Evolutionary conservation across 1,284 basidiomycete genomes (phyloP), one percentile per base, ranked within the genome.

Genomic region (Cystobasidium sp.): DNA sequence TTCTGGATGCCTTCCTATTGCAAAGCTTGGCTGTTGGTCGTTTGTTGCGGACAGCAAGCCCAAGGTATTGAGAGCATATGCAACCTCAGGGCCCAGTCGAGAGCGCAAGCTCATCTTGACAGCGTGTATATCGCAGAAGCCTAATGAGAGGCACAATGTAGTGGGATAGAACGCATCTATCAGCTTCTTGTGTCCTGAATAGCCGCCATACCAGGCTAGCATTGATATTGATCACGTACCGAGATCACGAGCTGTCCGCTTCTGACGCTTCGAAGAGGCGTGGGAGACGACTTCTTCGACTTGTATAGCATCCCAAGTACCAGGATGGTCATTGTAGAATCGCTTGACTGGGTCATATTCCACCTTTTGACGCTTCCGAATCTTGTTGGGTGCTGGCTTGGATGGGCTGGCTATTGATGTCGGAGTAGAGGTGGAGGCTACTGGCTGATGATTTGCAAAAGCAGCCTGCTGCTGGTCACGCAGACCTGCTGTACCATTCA

Each of bases 41-140:
- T 39, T 81, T 78, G 22, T 63, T 22, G 68, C 89, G 3, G 91
- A 90, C 70, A 99, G 84, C 80, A 97, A 85, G n/a, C 90, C 89
- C 77, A 98, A 86, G 1, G 92, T 92, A 37, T 94, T 94, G 78
- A 99, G 84, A 4, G 91, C 93, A 81, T 96, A 98, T 3, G 93
- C 89, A 55, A 97, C 84, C 81, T 99, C 95, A 55, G 87, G 86
- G 3, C 90, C 87, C 52, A 98, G 83, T 49, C 95, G 86, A 46
- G 92, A 96, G 49, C 94, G 89, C 65, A 99, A 83, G 43, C 92
- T 93, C 89, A 99, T 90, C 49, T 90, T 90, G 66, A 99, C 85
- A 8, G 88, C 89, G 80, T 95, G 92, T 67, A 98, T 89, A 78
- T 98, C 94, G 67, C 99, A 89, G 10, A 86, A 86, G 20, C 93